Evolutionary conservation across 108 stramenopile species (phyloP).

Genomic region (Skeletonema marinoi): DNA sequence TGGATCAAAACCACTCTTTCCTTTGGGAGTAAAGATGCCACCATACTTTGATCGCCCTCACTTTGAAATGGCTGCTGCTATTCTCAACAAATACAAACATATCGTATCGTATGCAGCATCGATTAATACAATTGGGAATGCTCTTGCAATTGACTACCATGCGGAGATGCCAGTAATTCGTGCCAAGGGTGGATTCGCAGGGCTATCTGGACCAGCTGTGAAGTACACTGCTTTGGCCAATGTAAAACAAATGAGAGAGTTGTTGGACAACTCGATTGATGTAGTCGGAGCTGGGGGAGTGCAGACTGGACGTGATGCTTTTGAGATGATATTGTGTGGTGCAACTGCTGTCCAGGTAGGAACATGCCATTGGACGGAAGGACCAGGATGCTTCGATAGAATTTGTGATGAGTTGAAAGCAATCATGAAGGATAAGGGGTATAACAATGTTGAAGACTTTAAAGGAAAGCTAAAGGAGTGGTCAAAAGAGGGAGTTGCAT

Average conservation of each 20-base stretch:
- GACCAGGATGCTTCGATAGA: slow-evolving; percentile 90
- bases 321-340: slow-evolving; percentile 86
- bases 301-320: slow-evolving; percentile 73
- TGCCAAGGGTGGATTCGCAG: slow-evolving; percentile 85
- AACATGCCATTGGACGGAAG: slow-evolving; percentile 93
- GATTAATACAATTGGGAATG: slow-evolving; percentile 92
- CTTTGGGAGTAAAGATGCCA: slow-evolving; percentile 88
- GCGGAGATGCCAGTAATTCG: slow-evolving; percentile 77
- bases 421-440: slow-evolving; percentile 76
- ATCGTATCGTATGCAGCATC: slow-evolving; percentile 71
- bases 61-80: slow-evolving; percentile 72
- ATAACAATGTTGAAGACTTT: slow-evolving; percentile 67
- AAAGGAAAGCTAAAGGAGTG: slow-evolving; percentile 83
- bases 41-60: slow-evolving; percentile 92
- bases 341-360: slow-evolving; percentile 91
- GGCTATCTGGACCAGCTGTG: slow-evolving; percentile 82
- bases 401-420: slow-evolving; percentile 69
- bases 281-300: slow-evolving; percentile 92
- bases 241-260: slow-evolving; percentile 75
- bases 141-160: slow-evolving; percentile 64
- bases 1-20: slow-evolving; percentile 21
- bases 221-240: slow-evolving; percentile 91
- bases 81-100: slow-evolving; percentile 76
- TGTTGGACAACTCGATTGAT: slow-evolving; percentile 77
- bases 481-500: slow-evolving; percentile 80